phyloP scores from a whole-genome alignment of 495 filamentous ascomycete genomes.

The Aspergillus incahuasiensis region DNA sequence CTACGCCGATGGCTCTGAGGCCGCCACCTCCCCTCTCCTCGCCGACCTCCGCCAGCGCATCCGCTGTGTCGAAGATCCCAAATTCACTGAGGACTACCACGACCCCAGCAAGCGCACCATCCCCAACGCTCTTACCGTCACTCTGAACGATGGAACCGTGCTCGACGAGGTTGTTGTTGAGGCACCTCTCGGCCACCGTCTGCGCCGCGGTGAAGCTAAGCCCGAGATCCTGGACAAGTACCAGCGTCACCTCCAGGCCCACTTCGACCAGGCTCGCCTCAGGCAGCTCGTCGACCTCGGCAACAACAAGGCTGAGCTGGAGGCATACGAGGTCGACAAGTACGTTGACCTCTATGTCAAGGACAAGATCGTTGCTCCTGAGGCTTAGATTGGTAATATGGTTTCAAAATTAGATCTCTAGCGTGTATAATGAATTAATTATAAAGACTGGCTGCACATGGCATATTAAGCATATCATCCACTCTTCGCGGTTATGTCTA shows the following conservation, averaged over 20 bases:
- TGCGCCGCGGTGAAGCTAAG: constrained; percentile 93
- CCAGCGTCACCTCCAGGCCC: constrained; percentile 80
- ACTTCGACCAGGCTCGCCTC: constrained; percentile 71
- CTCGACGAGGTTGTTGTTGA: constrained; percentile 90
- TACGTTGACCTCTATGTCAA: constrained; percentile 95
- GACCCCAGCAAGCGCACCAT: constrained; percentile 89
- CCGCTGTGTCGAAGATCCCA: constrained; percentile 89
- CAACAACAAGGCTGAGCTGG: constrained; percentile 65
- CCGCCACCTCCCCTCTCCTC: constrained; percentile 82
- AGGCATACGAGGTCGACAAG: constrained; percentile 78
- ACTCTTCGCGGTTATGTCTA: constrained; percentile 10
- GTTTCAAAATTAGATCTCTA: constrained; percentile 1
- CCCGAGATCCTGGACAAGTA: constrained; percentile 93
- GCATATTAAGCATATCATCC: neutral
- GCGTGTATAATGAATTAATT: constrained; percentile 3
- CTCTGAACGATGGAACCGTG: constrained; percentile 89
- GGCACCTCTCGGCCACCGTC: constrained; percentile 87
- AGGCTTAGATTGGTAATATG: constrained; percentile 13
- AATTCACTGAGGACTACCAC: constrained; percentile 94
- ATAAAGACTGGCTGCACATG: neutral
- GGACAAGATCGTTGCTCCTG: constrained; percentile 45
- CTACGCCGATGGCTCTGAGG: constrained; percentile 87
- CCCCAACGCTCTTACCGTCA: constrained; percentile 90
- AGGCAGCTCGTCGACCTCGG: constrained; percentile 74
- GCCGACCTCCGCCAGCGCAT: constrained; percentile 89